Evolutionary conservation across 1,284 basidiomycete species (phyloP).

Genomic region (Ustilago tritici): DNA sequence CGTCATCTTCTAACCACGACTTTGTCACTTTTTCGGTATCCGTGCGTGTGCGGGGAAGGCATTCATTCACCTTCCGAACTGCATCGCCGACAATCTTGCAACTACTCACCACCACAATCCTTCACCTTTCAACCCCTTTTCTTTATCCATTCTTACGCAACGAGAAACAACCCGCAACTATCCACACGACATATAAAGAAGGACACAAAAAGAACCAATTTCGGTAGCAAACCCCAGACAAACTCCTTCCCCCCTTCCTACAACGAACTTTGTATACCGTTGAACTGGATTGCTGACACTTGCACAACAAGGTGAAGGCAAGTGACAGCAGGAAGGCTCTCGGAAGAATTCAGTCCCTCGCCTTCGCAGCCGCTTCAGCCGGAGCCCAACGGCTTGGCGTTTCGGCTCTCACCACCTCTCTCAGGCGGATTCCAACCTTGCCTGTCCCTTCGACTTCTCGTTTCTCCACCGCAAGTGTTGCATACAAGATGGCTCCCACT

Average conservation of each 20-base stretch:
- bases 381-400: slow-evolving; percentile 23
- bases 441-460: not conserved
- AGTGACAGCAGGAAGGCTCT: not conserved
- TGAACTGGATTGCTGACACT: too few relatives aligned
- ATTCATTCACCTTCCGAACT: not conserved
- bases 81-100: not conserved
- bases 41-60: not conserved
- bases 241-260: too few relatives aligned
- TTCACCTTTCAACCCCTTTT: too few relatives aligned
- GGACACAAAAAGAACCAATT: too few relatives aligned
- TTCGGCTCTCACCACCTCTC: not conserved
- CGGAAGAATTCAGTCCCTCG: slow-evolving; percentile 27
- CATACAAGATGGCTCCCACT: slow-evolving; percentile 3
- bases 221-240: too few relatives aligned
- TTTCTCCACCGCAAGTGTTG: not conserved
- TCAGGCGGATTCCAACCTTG: not conserved
- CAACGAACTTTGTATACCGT: too few relatives aligned
- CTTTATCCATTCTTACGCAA: too few relatives aligned
- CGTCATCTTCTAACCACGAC: slow-evolving; percentile 16
- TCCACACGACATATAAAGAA: too few relatives aligned
- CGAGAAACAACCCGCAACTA: too few relatives aligned
- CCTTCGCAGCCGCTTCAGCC: not conserved
- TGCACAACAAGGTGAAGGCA: not conserved
- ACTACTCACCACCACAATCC: not conserved
- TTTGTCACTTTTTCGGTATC: not conserved